These are phyloP conservation scores for Passiflora organensis DNA, from an alignment of 345 rosid genomes.

Conservation along the genomic window DNA sequence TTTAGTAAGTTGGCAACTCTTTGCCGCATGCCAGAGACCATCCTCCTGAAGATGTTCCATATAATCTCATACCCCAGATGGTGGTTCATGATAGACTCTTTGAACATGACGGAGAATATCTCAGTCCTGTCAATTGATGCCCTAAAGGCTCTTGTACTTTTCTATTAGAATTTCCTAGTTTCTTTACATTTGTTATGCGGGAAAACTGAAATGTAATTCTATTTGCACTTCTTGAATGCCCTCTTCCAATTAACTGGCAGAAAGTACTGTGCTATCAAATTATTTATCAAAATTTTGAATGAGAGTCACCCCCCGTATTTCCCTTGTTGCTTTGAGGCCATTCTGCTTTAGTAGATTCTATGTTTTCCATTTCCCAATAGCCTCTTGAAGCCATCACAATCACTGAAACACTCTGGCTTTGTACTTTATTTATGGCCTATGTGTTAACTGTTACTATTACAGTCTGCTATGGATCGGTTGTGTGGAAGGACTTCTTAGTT, in stretches of 20 bases:
- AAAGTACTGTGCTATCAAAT: not conserved
- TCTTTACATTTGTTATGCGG: not conserved
- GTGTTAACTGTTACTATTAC: no score
- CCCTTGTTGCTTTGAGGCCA: no score
- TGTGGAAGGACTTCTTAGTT: no score
- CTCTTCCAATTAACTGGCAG: not conserved
- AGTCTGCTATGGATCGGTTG: no score
- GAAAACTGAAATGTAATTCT: not conserved
- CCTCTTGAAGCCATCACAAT: no score
- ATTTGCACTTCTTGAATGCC: not conserved
- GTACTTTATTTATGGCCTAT: no score
- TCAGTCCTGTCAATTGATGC: not conserved
- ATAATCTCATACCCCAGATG: not conserved
- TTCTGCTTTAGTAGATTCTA: no score
- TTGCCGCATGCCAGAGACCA: constrained; percentile 79
- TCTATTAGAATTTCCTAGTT: not conserved
- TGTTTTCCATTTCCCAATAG: no score
- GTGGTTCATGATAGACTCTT: not conserved
- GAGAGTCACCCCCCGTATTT: no score
- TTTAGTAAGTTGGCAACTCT: constrained; percentile 89
- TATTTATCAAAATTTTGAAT: not conserved
- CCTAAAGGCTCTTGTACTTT: constrained; percentile 1
- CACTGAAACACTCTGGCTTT: no score
- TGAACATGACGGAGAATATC: not conserved
- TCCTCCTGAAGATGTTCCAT: constrained; percentile 40